Base-by-base conservation (phyloP, 352 stramenopile species). In the Thraustochytrium sp. region DNA sequence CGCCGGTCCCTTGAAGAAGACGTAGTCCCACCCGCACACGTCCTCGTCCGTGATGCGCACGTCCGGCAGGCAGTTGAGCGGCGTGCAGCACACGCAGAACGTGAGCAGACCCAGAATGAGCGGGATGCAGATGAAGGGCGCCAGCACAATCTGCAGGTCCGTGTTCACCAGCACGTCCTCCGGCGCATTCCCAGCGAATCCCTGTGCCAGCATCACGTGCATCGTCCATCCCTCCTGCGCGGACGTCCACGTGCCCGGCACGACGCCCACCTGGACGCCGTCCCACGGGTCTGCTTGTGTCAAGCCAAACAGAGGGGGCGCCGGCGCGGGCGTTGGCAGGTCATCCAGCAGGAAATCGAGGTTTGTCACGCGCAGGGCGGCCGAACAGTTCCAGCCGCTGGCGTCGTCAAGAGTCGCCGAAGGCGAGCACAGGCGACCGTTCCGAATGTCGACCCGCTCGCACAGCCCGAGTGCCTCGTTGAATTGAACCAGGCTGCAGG, bases 41-140 rank as follows among this genome's bases (percentile, higher is more conserved):
- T 80, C 68, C 42, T 80, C 68, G 38, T 80, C 48, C n/a, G 53
- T 65, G 48, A 80, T 38, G 29, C 68, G 68, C 16, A 80, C 53
- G 26, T 80, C 68, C 11, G 68, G 68, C 42, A 80, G 37, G 38
- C 68, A 80, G 42, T 80, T 80, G 46, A 80, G 26, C 21, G 68
- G 68, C 37, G 68, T 65, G 51, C 68, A 80, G 51, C 68, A 80
- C 26, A 80, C 68, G 42, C 68, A 80, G 53, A 80, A 38, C 18
- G 40, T 31, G 18, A 80, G 53, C 44, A 80, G 46, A 3, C 44
- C 44, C 18, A 80, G 68, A 1, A 80, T 11, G 1, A 80, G 68
- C 2, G 68, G 68, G n/a, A 80, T 42, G 51, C 68, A 80, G 38
- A 80, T 63, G 49, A 80, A 80, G 4, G 68, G 68, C 13, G 68